These are phyloP conservation scores for Lepiota venenata DNA, from an alignment of 768 basidiomycete species.

Conservation along the genomic window DNA sequence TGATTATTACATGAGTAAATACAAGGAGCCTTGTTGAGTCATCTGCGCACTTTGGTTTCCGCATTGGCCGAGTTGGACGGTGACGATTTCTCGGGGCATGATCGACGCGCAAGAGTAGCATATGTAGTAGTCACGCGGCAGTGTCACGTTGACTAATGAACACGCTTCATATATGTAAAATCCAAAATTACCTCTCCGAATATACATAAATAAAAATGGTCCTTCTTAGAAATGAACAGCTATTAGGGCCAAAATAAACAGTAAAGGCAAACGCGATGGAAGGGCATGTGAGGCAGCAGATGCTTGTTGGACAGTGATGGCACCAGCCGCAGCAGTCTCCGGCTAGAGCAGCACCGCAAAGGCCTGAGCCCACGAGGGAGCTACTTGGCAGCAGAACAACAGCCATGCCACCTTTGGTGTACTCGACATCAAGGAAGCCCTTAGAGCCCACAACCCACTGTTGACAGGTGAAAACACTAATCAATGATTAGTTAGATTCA, in stretches of 20 bases:
- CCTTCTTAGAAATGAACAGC: too few relatives aligned
- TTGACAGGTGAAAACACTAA: constrained; percentile 59
- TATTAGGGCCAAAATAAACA: not conserved
- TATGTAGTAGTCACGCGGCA: not conserved
- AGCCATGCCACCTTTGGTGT: constrained; percentile 60
- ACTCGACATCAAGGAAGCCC: constrained; percentile 59
- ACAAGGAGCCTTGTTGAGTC: not conserved
- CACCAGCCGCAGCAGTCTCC: not conserved
- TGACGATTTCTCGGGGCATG: constrained; percentile 86
- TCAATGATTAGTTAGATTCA: not conserved
- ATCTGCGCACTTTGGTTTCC: constrained; percentile 79
- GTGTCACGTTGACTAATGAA: not conserved
- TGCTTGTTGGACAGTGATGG: not conserved
- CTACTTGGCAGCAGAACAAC: constrained; percentile 48
- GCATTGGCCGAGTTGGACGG: constrained; percentile 85
- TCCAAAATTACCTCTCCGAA: not conserved
- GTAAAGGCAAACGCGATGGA: not conserved
- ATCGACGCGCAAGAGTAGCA: constrained; percentile 4
- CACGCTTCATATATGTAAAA: not conserved
- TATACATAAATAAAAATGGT: not conserved
- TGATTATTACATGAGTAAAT: constrained; percentile 8
- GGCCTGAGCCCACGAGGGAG: constrained; percentile 30
- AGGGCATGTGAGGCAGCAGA: not conserved
- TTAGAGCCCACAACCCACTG: constrained; percentile 69
- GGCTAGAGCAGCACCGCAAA: constrained; percentile 30